These are phyloP conservation scores for Lasiodiplodia sp. DNA, from an alignment of 2,329 filamentous ascomycete species.

Conservation along the genomic window DNA sequence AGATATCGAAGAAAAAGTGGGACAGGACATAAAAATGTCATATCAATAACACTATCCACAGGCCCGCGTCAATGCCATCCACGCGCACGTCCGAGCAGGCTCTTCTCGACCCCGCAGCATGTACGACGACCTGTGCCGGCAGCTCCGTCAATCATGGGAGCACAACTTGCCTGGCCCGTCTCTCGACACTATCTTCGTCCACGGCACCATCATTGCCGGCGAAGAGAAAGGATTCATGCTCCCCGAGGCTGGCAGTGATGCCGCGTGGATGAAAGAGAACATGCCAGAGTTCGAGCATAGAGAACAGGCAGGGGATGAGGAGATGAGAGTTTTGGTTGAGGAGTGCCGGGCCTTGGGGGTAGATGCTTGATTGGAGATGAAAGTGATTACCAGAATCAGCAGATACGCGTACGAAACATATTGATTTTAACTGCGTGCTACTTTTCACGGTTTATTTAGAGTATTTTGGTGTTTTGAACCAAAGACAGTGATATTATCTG, in stretches of 20 bases:
- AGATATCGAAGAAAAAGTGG: neutral
- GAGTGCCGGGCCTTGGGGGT: constrained; percentile 30
- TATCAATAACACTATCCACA: neutral
- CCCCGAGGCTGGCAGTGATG: constrained; percentile 37
- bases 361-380: constrained; percentile 1
- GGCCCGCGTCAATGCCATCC: constrained; percentile 35
- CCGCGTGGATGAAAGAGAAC: constrained; percentile 37
- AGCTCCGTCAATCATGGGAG: constrained; percentile 36
- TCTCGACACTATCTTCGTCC: constrained; percentile 40
- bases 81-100: constrained; percentile 37
- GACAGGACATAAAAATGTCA: no score
- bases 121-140: constrained; percentile 31
- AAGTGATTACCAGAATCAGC: neutral
- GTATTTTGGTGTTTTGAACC: no score
- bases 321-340: constrained; percentile 35
- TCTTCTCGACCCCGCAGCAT: constrained; percentile 26
- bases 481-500: no score
- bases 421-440: neutral
- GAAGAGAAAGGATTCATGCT: constrained; percentile 40
- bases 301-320: constrained; percentile 36
- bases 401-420: neutral
- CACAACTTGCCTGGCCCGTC: neutral
- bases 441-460: no score
- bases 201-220: constrained; percentile 39
- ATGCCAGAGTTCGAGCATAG: constrained; percentile 37